Base-by-base conservation (phyloP, 495 filamentous ascomycete genomes). In the Neurospora hispaniola region DNA sequence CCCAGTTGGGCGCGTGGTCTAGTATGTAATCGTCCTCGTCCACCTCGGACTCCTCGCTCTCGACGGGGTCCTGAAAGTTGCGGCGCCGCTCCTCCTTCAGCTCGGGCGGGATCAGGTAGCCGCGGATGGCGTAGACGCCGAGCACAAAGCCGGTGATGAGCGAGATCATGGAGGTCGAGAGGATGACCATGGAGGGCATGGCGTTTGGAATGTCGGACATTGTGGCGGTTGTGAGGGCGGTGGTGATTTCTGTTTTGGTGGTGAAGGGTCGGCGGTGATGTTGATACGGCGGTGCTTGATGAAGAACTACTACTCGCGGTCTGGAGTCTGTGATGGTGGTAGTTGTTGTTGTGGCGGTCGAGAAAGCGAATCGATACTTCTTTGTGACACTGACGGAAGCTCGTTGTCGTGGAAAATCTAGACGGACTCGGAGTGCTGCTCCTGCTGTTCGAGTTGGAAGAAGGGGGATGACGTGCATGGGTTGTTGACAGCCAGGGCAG, bases 121-220 rank as follows among this genome's bases (percentile, higher is more conserved):
- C 87, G 20, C 82, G 79, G 54, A 86, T 82, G 10, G 86, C 81
- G 75, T 82, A 86, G 74, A 88, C 75, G 71, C 86, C 87, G 9
- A 89, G 78, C 46, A 88, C 78, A 73, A 91, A 93, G 72, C 92
- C 90, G 0, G 88, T 79, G 69, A 91, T 69, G 38, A 92, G 87
- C 39, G 89, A 86, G 10, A 90, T 79, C 62, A 93, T 83, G 71
- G 86, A 86, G 74, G 92, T 92, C 70, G 88, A 84, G 39, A 91
- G 80, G 71, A 93, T 83, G 69, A 84, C 73, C 20, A 59, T 62
- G 27, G 79, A 71, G 66, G 73, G 71, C 23, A 66, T 18, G 54
- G 54, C 23, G 7, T 43, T n/a, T 38, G 35, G 35, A 10, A 39
- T 16, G 69, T 78, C 71, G 4, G 48, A 27, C 74, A 78, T 75